Evolutionary conservation across 2,329 filamentous ascomycete genomes (phyloP), one percentile per base, ranked within the genome.

Genomic region (Ophiocordyceps australis): DNA sequence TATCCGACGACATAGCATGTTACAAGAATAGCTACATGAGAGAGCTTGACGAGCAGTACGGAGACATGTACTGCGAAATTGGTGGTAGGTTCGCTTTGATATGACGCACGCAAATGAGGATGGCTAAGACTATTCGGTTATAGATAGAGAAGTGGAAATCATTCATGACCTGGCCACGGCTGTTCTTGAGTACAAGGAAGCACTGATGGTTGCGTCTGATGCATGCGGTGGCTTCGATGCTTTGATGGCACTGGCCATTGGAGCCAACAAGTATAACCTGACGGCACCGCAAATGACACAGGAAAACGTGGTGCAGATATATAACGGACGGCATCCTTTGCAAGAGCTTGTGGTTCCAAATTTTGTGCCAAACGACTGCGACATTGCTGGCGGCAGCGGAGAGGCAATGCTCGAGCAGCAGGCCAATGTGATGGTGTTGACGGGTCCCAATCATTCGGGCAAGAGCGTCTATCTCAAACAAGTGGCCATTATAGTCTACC

Each of bases 391-490:
- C 14, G 77, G 78, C 2, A 30, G 31, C n/a, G 57, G 54, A 14
- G 17, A 20, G 19, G 22, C 19, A 14, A 12, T 18, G 7, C 18
- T 21, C 13, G 13, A 19, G 9, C n/a, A 33, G 12, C 22, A 26
- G 3, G 33, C 36, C 9, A 81, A 66, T 35, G 75, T 82, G 52
- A 46, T 94, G 9, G 55, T 94, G 5, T 50, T 98, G 39, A 95
- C 89, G 0, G 89, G 89, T 0, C 85, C 89, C 5, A 98, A 98
- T 38, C 91, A 89, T 45, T 95, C 89, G 0, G 89, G 89, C 1
- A 98, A 98, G 49, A 95, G 83, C 38, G 70, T 95, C 0, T 95
- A 93, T 47, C 62, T 95, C 43, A 98, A 92, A 47, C 86, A 98
- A 46, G 69, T 81, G 17, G 89, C 85, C 5, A 55, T 94, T 25